Conservation (phyloP, 768 basidiomycete genomes). For the Sistotremastrum suecicum region DNA sequence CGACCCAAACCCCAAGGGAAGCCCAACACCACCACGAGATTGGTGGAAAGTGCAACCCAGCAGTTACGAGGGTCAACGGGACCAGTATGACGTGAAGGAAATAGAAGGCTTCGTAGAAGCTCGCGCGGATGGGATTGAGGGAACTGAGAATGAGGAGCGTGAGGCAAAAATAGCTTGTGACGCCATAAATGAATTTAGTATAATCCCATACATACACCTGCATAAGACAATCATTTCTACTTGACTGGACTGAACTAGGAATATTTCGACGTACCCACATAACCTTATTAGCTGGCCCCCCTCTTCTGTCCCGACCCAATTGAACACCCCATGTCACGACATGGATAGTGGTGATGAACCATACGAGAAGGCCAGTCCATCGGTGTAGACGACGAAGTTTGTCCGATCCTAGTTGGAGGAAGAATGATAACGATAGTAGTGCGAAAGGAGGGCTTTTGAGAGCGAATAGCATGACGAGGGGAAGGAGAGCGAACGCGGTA, state of each 20-base stretch:
- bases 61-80: constrained; percentile 42
- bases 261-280: no score
- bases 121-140: constrained; percentile 32
- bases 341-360: constrained; percentile 46
- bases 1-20: constrained; percentile 46
- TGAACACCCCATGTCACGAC: constrained; percentile 59
- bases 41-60: constrained; percentile 55
- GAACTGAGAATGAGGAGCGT: constrained; percentile 41
- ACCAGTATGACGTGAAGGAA: constrained; percentile 47
- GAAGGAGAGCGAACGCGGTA: constrained; percentile 59
- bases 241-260: no score
- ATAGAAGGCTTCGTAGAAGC: constrained; percentile 54
- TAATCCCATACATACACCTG: constrained; percentile 44
- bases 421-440: constrained; percentile 46
- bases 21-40: constrained; percentile 57
- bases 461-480: constrained; percentile 54
- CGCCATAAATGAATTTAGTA: constrained; percentile 47
- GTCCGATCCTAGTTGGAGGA: constrained; percentile 58
- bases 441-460: constrained; percentile 64
- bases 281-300: constrained; percentile 20
- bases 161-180: constrained; percentile 22
- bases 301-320: constrained; percentile 35
- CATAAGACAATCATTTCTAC: constrained; percentile 11
- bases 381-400: constrained; percentile 60
- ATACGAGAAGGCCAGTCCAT: constrained; percentile 58